Evolutionary conservation across 306 rosid species (phyloP).

Genomic region (Benincasa hispida): DNA sequence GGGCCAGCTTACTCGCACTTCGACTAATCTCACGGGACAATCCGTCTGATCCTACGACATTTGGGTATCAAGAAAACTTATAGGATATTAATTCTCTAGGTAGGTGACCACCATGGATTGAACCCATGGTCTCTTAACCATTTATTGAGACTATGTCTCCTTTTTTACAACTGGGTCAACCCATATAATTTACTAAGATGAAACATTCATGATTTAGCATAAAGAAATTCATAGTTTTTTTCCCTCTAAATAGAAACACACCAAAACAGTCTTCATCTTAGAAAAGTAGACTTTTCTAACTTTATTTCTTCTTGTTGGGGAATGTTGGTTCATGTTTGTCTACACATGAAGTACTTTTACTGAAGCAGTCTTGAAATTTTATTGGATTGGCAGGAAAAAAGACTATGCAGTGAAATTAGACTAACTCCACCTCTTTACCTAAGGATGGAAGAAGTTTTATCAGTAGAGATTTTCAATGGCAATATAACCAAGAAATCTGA

Average conservation of each 20-base stretch:
- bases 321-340: background rate
- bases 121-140: too few relatives aligned
- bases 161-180: too few relatives aligned
- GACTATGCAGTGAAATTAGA: constrained; percentile 50
- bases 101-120: too few relatives aligned
- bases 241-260: background rate
- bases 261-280: background rate
- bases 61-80: too few relatives aligned
- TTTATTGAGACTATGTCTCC: too few relatives aligned
- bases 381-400: constrained; percentile 57
- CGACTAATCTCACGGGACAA: too few relatives aligned
- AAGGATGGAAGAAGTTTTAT: constrained; percentile 60
- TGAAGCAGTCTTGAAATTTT: constrained; percentile 6
- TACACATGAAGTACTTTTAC: background rate
- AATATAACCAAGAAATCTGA: constrained; percentile 46
- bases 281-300: background rate
- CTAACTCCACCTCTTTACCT: constrained; percentile 52
- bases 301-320: background rate
- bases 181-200: too few relatives aligned
- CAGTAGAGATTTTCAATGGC: constrained; percentile 52
- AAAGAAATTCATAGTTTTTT: background rate
- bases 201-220: background rate
- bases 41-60: too few relatives aligned
- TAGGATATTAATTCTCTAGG: too few relatives aligned
- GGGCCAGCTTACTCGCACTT: too few relatives aligned